Percentiles rank a stretch among this genome's conserved stretches.
These are phyloP conservation scores for Mrakia gelida DNA, from an alignment of 768 basidiomycete species.

Conservation along the genomic window DNA sequence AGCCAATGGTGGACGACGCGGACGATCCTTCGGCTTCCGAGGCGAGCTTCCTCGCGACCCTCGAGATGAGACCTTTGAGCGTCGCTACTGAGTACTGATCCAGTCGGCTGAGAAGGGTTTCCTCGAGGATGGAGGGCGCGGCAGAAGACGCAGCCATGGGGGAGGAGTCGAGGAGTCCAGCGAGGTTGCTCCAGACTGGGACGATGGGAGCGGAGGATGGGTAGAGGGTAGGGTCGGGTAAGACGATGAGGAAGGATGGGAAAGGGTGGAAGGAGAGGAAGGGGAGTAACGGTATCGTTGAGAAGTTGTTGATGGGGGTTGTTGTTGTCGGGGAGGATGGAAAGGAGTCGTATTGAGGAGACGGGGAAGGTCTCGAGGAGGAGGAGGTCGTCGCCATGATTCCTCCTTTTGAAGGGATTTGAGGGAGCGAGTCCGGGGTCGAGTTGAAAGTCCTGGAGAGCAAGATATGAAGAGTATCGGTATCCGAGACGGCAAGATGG, in stretches of 20 bases:
- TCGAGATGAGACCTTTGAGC: background rate
- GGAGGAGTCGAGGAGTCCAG: background rate
- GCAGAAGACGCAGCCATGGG: background rate
- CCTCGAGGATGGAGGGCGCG: background rate
- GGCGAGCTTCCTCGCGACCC: background rate
- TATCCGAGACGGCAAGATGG: no score
- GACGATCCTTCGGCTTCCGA: background rate
- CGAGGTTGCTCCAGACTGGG: constrained; percentile 5
- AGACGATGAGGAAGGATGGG: background rate
- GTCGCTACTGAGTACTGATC: constrained; percentile 1
- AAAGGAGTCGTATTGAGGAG: background rate
- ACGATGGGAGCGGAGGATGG: background rate
- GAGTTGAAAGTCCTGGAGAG: no score
- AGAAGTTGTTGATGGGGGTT: background rate
- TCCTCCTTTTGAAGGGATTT: no score
- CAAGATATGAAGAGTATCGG: no score
- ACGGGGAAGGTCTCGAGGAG: background rate
- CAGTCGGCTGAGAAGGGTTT: background rate
- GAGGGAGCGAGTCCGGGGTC: no score
- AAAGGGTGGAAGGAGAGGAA: constrained; percentile 6
- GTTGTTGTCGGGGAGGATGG: background rate
- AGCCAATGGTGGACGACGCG: background rate
- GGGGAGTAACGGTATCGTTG: background rate
- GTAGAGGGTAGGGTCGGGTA: background rate
- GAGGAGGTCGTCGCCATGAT: no score